Percentiles rank a stretch among this genome's conserved stretches.
Evolutionary conservation across 306 rosid genomes (phyloP).

Genomic region (Cucurbita maxima): DNA sequence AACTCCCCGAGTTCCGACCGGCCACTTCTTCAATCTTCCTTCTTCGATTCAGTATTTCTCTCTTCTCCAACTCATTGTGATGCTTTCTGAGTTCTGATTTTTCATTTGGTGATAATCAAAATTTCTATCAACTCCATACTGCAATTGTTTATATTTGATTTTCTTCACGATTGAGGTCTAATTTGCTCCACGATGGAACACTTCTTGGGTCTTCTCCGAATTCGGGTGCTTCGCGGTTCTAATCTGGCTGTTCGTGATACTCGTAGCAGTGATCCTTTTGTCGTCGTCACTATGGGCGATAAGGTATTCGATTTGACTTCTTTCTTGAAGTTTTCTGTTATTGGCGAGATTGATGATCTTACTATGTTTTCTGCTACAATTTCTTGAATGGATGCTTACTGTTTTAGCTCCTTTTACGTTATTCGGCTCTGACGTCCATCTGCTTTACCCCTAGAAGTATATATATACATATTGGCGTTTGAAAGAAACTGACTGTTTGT

Average conservation of each 20-base stretch:
- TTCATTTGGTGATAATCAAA: background rate
- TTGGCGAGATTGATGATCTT: background rate
- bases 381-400: background rate
- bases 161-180: background rate
- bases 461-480: background rate
- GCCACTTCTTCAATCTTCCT: background rate
- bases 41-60: background rate
- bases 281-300: slow-evolving; percentile 25
- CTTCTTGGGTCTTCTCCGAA: slow-evolving; percentile 52
- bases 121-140: background rate
- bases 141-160: background rate
- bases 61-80: background rate
- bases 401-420: background rate
- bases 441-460: background rate
- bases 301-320: slow-evolving; percentile 18
- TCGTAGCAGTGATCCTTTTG: slow-evolving; percentile 65
- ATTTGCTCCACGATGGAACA: background rate
- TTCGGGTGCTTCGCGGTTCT: slow-evolving; percentile 49
- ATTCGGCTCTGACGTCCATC: background rate
- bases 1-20: background rate
- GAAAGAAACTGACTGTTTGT: background rate
- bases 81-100: background rate
- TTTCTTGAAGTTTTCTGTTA: background rate
- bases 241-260: slow-evolving; percentile 61
- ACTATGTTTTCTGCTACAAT: background rate